Conservation (phyloP, 306 rosid species). For the Cucurbita maxima region DNA sequence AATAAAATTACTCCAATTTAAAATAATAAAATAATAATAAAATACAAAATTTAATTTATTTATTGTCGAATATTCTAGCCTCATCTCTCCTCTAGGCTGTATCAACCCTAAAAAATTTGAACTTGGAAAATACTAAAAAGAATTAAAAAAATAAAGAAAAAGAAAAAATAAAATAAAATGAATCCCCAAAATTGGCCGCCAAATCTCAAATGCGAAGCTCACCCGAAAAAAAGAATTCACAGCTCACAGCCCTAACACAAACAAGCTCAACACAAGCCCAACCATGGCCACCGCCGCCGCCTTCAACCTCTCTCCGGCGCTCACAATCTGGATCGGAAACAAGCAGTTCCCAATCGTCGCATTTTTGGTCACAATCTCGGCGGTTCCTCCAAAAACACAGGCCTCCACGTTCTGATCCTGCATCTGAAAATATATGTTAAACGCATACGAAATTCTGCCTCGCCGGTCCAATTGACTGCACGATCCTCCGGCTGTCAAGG, state of each 20-base stretch:
- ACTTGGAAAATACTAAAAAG: not conserved
- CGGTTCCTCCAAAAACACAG: slow-evolving; percentile 32
- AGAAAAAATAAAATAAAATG: not conserved
- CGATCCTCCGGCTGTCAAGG: slow-evolving; percentile 21
- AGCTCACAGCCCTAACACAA: not conserved
- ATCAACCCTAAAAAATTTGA: not conserved
- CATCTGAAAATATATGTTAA: slow-evolving; percentile 46
- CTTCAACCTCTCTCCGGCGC: slow-evolving; percentile 20
- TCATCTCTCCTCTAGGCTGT: no score
- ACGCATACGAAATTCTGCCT: slow-evolving; percentile 43
- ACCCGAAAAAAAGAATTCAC: not conserved
- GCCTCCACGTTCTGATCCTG: slow-evolving; percentile 47
- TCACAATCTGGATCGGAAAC: slow-evolving; percentile 32
- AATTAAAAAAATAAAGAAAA: not conserved
- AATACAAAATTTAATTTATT: no score
- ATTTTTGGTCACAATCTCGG: slow-evolving; percentile 21
- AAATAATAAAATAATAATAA: no score
- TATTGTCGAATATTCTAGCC: no score
- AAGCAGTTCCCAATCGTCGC: slow-evolving; percentile 27
- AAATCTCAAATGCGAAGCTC: not conserved
- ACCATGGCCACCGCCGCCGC: not conserved
- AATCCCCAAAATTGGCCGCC: not conserved
- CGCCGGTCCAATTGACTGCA: slow-evolving; percentile 17
- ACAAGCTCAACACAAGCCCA: slow-evolving; percentile 16
- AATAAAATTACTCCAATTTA: no score